phyloP scores from a whole-genome alignment of 257 asterid species.

The Plectranthus barbatus region DNA sequence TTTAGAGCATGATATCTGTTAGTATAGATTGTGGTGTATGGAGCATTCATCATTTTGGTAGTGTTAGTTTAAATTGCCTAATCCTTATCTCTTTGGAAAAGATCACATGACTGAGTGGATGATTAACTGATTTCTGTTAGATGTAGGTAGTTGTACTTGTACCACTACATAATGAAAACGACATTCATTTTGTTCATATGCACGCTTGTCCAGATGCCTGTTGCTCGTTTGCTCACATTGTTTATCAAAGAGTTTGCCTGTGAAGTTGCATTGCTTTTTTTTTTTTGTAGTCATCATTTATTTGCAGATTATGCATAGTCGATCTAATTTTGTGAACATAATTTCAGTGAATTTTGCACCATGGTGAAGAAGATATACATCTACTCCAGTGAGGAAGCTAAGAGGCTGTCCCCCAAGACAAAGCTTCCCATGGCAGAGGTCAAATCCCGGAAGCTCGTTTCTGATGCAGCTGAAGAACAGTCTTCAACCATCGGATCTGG shows the following conservation, averaged over 20 bases:
- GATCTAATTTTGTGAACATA: not conserved
- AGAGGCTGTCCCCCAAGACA: constrained; percentile 72
- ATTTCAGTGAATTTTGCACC: constrained; percentile 75
- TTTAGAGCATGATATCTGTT: not conserved
- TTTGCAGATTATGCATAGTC: no score
- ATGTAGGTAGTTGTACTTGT: not conserved
- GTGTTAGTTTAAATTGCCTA: no score
- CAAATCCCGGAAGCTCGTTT: constrained; percentile 32
- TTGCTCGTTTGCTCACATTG: not conserved
- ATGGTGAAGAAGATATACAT: constrained; percentile 85
- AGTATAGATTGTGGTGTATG: not conserved
- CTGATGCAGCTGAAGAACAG: constrained; percentile 60
- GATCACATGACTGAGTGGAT: not conserved
- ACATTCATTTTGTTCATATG: not conserved
- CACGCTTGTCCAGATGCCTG: not conserved
- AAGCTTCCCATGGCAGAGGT: constrained; percentile 50
- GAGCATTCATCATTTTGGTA: not conserved
- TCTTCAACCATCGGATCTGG: constrained; percentile 49
- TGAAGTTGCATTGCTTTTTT: not conserved
- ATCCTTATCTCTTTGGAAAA: not conserved
- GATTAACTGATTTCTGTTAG: not conserved
- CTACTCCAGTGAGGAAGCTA: constrained; percentile 79
- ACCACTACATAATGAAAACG: not conserved
- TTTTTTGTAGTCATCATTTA: not conserved
- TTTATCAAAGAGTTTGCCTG: not conserved